Conservation (phyloP, 2,329 filamentous ascomycete species). For the Scedosporium apiospermum region DNA sequence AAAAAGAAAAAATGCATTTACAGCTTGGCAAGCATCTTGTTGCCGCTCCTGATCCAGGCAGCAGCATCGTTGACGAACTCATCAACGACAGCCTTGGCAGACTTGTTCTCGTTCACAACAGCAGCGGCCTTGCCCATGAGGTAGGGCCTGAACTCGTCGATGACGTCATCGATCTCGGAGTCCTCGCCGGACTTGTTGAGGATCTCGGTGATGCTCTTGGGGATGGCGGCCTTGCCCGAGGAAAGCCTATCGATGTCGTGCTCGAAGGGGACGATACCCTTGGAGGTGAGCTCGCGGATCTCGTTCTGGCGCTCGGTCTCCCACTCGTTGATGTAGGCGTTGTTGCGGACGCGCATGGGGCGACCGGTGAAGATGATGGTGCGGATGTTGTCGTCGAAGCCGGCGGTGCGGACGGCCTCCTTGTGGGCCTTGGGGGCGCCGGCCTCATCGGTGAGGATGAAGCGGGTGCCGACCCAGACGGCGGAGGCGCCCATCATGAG, state of each 20-base stretch:
- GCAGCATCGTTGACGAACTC: slow-evolving; percentile 84
- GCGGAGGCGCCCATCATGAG: slow-evolving; percentile 87
- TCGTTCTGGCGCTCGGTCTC: slow-evolving; percentile 82
- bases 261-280: slow-evolving; percentile 91
- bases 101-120: slow-evolving; percentile 86
- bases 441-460: slow-evolving; percentile 89
- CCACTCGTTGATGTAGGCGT: slow-evolving; percentile 92
- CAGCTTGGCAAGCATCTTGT: slow-evolving; percentile 61
- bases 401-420: slow-evolving; percentile 83
- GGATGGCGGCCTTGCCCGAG: slow-evolving; percentile 42
- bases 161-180: slow-evolving; percentile 69
- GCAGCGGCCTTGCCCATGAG: slow-evolving; percentile 97
- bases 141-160: slow-evolving; percentile 86
- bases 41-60: slow-evolving; percentile 57
- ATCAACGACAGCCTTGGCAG: slow-evolving; percentile 84
- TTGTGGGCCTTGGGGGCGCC: slow-evolving; percentile 90
- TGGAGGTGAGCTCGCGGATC: slow-evolving; percentile 83
- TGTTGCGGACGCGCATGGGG: slow-evolving; percentile 85
- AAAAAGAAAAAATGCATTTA: slow-evolving; percentile 27
- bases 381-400: slow-evolving; percentile 91
- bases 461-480: slow-evolving; percentile 95
- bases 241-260: slow-evolving; percentile 79
- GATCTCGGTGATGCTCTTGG: slow-evolving; percentile 56
- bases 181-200: slow-evolving; percentile 56
- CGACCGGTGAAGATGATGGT: slow-evolving; percentile 98